Base-by-base conservation (phyloP, 805 yeast species). In the Lachancea dasiensis region DNA sequence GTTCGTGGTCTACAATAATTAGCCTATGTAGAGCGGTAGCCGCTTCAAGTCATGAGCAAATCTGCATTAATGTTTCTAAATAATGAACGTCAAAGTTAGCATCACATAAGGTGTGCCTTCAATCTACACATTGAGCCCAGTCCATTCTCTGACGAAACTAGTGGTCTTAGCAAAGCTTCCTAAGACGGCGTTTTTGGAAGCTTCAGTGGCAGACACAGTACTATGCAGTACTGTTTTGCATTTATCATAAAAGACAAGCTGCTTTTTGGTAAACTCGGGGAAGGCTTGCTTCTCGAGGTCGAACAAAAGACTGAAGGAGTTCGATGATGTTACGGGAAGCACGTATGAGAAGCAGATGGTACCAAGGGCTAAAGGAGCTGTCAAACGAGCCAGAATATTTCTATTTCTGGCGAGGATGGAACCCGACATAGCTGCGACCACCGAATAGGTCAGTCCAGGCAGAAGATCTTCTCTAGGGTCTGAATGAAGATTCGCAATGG, bases 381-480 rank as follows among this genome's bases (percentile, higher is more conserved):
- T 44, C 2, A 68, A 60, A 51, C 70, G 75, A 13, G 73, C 56
- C 2, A 75, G 24, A 10, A 72, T 47, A 30, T 72, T 70, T 43
- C 74, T 63, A 50, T 70, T 74, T 49, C 80, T 77, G 1, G 81
- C 69, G 35, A 76, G 47, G 14, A 80, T 72, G 30, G 76, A 69
- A 33, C 86, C 86, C 1, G 81, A 60, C 54, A 79, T 66, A 10
- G 70, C 63, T 18, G 80, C 85, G 27, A 79, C 69, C 4, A 69
- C 51, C 25, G 77, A 63, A 47, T 76, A 78, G 3, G 76, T 53
- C 3, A 77, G 51, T 44, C 79, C 79, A 2, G 84, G 83, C 31
- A 75, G 58, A 34, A 79, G 61, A 38, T 67, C 73, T 52, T 78
- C 86, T 34, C 63, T 61, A 46, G 68, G 74, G 48, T 72, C 73